Evolutionary conservation across 2,329 filamentous ascomycete species (phyloP).

Genomic region (Fusarium globosum): DNA sequence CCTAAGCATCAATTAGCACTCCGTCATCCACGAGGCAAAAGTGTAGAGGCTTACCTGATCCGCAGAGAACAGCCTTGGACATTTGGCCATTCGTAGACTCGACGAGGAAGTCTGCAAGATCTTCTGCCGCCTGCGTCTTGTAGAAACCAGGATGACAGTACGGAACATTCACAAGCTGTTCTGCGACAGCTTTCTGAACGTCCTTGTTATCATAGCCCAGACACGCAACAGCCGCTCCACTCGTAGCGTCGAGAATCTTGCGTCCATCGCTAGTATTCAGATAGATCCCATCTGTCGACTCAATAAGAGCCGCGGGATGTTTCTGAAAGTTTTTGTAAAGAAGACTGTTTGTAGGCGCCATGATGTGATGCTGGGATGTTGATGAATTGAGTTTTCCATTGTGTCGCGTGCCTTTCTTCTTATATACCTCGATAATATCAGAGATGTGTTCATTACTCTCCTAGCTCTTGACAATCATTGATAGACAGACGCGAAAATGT

Average conservation of each 20-base stretch:
- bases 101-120: conserved; percentile 36
- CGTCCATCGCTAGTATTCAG: conserved; percentile 39
- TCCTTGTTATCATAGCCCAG: conserved; percentile 39
- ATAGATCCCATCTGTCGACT: conserved; percentile 33
- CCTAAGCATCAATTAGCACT: neutral
- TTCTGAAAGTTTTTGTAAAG: conserved; percentile 42
- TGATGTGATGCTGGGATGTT: neutral
- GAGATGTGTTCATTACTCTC: neutral
- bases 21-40: rapidly evolving
- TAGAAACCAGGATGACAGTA: conserved; percentile 41
- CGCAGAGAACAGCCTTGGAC: conserved; percentile 38
- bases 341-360: conserved; percentile 38
- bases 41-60: conserved; percentile 16
- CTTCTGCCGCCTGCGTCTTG: conserved; percentile 33
- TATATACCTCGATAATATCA: conserved; percentile 3
- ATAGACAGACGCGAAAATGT: neutral
- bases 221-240: conserved; percentile 40
- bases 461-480: neutral
- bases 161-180: conserved; percentile 31
- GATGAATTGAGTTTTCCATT: neutral
- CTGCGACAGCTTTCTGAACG: conserved; percentile 36
- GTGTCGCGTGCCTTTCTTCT: neutral
- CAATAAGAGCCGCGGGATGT: conserved; percentile 35
- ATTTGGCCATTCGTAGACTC: conserved; percentile 32
- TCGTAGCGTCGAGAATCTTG: conserved; percentile 40